phyloP scores from a whole-genome alignment of 495 filamentous ascomycete species.

The Aspergillus mulundensis region DNA sequence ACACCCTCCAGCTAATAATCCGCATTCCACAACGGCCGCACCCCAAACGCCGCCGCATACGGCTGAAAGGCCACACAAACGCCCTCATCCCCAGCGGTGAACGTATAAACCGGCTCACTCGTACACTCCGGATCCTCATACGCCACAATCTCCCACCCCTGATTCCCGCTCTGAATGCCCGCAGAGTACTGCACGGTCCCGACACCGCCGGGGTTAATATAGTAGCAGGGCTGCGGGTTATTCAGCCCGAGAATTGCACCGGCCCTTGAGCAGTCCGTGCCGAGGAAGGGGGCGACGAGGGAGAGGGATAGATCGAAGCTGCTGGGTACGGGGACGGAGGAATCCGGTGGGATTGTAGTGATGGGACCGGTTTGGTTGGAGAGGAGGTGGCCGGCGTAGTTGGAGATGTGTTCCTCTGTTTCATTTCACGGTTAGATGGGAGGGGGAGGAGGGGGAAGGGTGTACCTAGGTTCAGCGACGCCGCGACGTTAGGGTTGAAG shows the following conservation, averaged over 20 bases:
- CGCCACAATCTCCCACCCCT: too few relatives aligned
- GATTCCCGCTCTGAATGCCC: too few relatives aligned
- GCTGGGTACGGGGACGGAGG: neutral
- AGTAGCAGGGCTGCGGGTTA: neutral
- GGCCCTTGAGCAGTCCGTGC: neutral
- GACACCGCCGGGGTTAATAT: too few relatives aligned
- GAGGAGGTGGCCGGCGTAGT: conserved; percentile 6
- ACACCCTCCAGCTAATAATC: too few relatives aligned
- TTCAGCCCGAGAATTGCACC: neutral
- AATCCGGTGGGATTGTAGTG: neutral
- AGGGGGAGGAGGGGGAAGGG: too few relatives aligned
- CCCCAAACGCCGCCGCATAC: neutral
- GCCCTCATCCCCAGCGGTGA: neutral
- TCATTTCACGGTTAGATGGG: too few relatives aligned
- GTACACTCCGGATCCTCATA: too few relatives aligned
- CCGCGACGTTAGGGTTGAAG: too few relatives aligned
- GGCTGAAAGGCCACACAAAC: neutral
- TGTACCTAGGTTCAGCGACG: too few relatives aligned
- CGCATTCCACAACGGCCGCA: conserved; percentile 5
- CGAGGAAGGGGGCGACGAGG: neutral
- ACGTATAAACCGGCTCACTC: neutral
- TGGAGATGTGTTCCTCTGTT: conserved; percentile 8
- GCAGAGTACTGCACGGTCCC: too few relatives aligned
- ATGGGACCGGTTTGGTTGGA: conserved; percentile 8
- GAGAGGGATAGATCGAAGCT: neutral